Base-by-base conservation (phyloP, 2,329 filamentous ascomycete species). In the Fusarium tricinctum region DNA sequence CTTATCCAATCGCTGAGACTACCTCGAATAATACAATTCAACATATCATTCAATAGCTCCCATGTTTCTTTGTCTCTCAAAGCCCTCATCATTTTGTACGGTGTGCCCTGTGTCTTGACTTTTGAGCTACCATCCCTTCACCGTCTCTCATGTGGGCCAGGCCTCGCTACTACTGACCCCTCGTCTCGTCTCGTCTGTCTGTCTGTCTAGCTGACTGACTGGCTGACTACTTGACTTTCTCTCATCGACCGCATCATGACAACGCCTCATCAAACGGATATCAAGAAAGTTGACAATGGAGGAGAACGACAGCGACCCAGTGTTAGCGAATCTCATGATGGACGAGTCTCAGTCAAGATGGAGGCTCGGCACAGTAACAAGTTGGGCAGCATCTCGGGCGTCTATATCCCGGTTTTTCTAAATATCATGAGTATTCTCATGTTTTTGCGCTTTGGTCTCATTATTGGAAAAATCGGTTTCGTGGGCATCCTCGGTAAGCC, bases 401-500 rank as follows among this genome's bases (percentile, higher is more conserved):
- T 97, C 47, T 97, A 94, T 77, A 91, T 97, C 17, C 93, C 93
- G 2, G 93, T 93, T n/a, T 94, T 91, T 64, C 83, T 97, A 70
- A 97, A 96, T 78, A 93, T 97, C 42, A 81, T 97, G 69, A 95
- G 92, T 73, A 97, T 97, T 78, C 86, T 97, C 65, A 97, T 97
- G 92, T 97, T 97, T 80, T 83, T 97, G 73, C 88, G 93, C 22
- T 97, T 97, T 77, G 93, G 93, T 22, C 89, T 93, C 72, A 92
- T 97, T 58, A 83, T 97, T 22, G 93, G 93, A 10, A 91, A 95
- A 75, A 86, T 91, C 66, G 93, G 93, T 22, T 83, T 97, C 44
- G 68, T 95, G 43, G 93, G 92, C 49, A 96, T 94, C 78, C 82
- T 97, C 76, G 91, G 92, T 92, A 81, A 78, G 83, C 76, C 32